Evolutionary conservation across 2,329 filamentous ascomycete species (phyloP).

Genomic region (Pseudogymnoascus sp.): DNA sequence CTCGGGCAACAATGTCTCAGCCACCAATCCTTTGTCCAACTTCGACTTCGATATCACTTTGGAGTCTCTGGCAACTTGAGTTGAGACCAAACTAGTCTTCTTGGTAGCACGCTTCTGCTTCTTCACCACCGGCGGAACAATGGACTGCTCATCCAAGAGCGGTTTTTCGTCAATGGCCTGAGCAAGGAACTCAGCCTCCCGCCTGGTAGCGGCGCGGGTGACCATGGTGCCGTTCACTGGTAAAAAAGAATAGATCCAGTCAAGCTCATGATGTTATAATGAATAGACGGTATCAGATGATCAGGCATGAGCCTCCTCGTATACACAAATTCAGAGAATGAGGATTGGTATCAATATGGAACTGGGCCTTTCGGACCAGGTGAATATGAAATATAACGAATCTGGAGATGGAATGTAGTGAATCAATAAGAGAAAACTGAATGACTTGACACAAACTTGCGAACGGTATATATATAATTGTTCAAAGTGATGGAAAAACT

Average conservation of each 20-base stretch:
- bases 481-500: background rate
- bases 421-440: background rate
- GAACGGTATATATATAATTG: background rate
- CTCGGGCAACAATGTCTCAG: background rate
- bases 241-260: background rate
- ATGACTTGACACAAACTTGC: background rate
- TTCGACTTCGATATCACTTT: background rate
- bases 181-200: conserved; percentile 11
- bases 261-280: background rate
- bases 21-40: background rate
- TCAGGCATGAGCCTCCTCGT: background rate
- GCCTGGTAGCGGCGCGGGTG: conserved; percentile 14
- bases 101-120: conserved; percentile 16
- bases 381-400: background rate
- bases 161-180: background rate
- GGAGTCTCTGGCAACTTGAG: background rate
- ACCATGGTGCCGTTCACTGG: conserved; percentile 10
- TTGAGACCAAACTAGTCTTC: background rate
- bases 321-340: background rate
- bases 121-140: background rate
- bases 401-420: background rate
- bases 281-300: background rate
- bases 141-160: background rate
- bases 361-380: background rate
- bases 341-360: background rate